Base-by-base conservation (phyloP, 2,329 filamentous ascomycete species). In the Aspergillus clavatus region DNA sequence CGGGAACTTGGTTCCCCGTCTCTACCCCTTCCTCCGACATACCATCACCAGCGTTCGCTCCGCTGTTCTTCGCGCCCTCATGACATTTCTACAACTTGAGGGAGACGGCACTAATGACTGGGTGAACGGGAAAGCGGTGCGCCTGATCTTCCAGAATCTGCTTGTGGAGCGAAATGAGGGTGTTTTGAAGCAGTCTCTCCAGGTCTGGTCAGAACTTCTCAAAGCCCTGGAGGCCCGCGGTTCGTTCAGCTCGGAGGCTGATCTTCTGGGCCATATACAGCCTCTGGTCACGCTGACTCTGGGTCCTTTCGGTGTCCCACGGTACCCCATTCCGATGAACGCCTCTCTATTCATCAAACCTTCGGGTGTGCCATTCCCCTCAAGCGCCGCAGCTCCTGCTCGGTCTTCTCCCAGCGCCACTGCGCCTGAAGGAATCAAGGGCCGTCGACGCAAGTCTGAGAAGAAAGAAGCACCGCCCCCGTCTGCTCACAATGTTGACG, bases 1-100 rank as follows among this genome's bases (percentile, higher is more conserved):
- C 65, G 88, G 88, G 3, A 82, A 93, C 51, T 77, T 98, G 24
- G 91, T 98, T 4, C 93, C 94, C 19, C 83, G 93, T 37, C 81
- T 98, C 3, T 98, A 96, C 61, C 91, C 91, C 3, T 98, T 98
- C 76, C 73, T 98, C 36, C 85, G 93, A 46, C 93, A 98, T 66
- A 98, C 94, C 5, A 97, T 98, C 58, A 95, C 89, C 1, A 95
- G 87, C 45, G 93, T 98, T 39, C 87, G 93, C 42, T 84, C 91
- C 31, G 91, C 93, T 7, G 93, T 98, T 3, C 76, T 98, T 38
- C 89, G 95, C 59, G 93, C 93, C 27, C 75, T 98, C 23, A 82
- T 90, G 58, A 98, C 93, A 0, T 98, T 98, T 69, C 81, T 95
- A 57, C 85, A 88, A 54, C 83, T 98, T 18, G 87, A 90, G 50